Conservation (phyloP, 2,329 filamentous ascomycete genomes). For the Paecilomyces sp. region DNA sequence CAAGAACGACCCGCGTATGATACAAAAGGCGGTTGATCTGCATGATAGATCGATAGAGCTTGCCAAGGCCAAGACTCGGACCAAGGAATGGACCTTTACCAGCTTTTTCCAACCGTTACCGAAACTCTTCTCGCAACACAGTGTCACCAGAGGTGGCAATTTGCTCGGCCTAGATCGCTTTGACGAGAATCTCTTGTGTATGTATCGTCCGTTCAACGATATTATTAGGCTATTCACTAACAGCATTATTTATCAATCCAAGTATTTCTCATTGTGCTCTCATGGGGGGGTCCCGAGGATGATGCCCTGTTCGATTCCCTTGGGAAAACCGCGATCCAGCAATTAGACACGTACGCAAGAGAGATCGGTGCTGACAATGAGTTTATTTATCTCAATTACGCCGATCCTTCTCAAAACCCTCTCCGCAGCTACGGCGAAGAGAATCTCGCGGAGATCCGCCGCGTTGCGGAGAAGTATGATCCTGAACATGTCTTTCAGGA, state of each 20-base stretch:
- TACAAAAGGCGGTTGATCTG: constrained; percentile 10
- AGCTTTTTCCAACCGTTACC: constrained; percentile 37
- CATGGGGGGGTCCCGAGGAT: constrained; percentile 27
- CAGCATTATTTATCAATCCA: constrained; percentile 13
- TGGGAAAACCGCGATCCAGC: constrained; percentile 18
- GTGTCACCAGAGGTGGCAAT: constrained; percentile 27
- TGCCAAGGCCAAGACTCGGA: constrained; percentile 6
- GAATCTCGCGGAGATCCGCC: not conserved
- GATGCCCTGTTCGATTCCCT: constrained; percentile 20
- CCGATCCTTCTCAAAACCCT: not conserved
- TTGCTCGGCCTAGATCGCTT: constrained; percentile 27
- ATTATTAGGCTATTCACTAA: constrained; percentile 3
- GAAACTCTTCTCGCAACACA: constrained; percentile 24
- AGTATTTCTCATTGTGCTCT: constrained; percentile 15
- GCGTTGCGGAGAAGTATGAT: not conserved
- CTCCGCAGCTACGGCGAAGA: not conserved
- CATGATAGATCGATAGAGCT: constrained; percentile 6
- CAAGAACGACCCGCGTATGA: constrained; percentile 11
- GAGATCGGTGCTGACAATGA: constrained; percentile 21
- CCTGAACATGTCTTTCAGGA: not conserved
- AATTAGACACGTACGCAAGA: constrained; percentile 21
- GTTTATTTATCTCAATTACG: not conserved
- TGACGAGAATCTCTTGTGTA: constrained; percentile 17
- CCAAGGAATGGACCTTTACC: constrained; percentile 14
- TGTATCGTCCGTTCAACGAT: not conserved